Conservation (phyloP, 805 yeast genomes). For the Wickerhamiella parazyma region DNA sequence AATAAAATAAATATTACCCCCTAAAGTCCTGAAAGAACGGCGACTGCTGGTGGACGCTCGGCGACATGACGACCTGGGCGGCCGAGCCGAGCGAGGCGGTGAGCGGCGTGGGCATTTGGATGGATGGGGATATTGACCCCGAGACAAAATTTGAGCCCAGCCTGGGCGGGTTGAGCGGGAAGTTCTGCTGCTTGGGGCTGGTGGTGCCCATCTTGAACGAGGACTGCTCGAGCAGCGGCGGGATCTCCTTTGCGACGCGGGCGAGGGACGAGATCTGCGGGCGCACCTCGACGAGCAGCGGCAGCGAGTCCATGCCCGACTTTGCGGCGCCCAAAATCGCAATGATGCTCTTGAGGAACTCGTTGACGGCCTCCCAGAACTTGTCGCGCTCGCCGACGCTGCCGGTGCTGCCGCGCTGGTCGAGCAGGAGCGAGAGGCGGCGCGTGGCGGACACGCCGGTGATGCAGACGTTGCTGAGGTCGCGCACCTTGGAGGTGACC, state of each 20-base stretch:
- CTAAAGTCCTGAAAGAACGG: constrained; percentile 9
- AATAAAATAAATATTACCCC: background rate
- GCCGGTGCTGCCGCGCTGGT: constrained; percentile 36
- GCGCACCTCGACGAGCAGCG: constrained; percentile 65
- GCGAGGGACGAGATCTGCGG: constrained; percentile 63
- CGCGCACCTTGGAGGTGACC: constrained; percentile 53
- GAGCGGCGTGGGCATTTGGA: constrained; percentile 26
- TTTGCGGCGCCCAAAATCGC: constrained; percentile 75
- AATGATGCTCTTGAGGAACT: constrained; percentile 69
- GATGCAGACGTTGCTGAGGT: constrained; percentile 62
- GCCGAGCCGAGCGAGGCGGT: constrained; percentile 30
- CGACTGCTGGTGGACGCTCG: constrained; percentile 10
- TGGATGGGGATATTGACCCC: constrained; percentile 10
- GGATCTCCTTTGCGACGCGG: constrained; percentile 80
- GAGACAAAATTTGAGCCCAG: background rate
- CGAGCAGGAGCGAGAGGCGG: constrained; percentile 42
- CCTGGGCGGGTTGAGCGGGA: background rate
- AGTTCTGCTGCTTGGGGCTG: background rate
- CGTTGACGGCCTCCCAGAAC: constrained; percentile 77
- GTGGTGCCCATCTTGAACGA: constrained; percentile 27
- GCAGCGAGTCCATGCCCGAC: constrained; percentile 65
- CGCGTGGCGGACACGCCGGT: constrained; percentile 73
- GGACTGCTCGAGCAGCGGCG: constrained; percentile 65
- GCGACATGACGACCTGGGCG: constrained; percentile 26
- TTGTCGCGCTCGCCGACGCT: constrained; percentile 38